Percentiles rank a stretch among this genome's conserved stretches.
Conservation (phyloP, 2,329 filamentous ascomycete genomes). For the Xylariaceae sp. region DNA sequence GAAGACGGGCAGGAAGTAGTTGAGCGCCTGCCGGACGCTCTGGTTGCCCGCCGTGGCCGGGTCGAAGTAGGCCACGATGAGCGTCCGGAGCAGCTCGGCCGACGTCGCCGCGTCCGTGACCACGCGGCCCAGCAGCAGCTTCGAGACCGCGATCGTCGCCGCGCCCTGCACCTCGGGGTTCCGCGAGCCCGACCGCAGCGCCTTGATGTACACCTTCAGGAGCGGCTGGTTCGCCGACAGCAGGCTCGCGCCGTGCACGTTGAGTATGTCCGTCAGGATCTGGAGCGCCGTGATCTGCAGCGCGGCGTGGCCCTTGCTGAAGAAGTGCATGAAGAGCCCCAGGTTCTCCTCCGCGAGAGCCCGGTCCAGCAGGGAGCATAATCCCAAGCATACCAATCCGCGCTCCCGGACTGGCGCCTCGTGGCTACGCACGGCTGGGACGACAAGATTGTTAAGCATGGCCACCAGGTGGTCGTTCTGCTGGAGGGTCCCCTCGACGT, state of each 20-base stretch:
- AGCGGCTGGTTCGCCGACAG: slow-evolving; percentile 60
- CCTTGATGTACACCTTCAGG: slow-evolving; percentile 78
- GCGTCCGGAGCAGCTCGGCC: slow-evolving; percentile 71
- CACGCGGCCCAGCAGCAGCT: slow-evolving; percentile 74
- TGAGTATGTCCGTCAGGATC: slow-evolving; percentile 87
- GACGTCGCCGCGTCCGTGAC: slow-evolving; percentile 62
- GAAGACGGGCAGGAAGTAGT: slow-evolving; percentile 92
- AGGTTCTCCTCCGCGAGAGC: slow-evolving; percentile 89
- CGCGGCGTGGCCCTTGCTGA: slow-evolving; percentile 81
- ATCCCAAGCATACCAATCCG: slow-evolving; percentile 78
- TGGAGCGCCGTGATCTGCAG: slow-evolving; percentile 87
- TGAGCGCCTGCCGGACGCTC: slow-evolving; percentile 74
- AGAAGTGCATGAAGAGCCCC: slow-evolving; percentile 90
- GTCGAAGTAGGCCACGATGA: slow-evolving; percentile 84
- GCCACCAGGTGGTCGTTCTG: slow-evolving; percentile 85
- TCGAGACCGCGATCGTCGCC: slow-evolving; percentile 74
- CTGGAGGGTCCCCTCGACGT: slow-evolving; percentile 81
- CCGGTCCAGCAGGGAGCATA: slow-evolving; percentile 87
- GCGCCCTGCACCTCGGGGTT: slow-evolving; percentile 70
- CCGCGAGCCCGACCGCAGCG: slow-evolving; percentile 64
- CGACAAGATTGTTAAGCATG: slow-evolving; percentile 96
- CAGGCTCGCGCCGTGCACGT: slow-evolving; percentile 77
- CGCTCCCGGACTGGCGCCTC: slow-evolving; percentile 88
- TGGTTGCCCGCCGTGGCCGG: slow-evolving; percentile 75
- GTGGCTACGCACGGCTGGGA: slow-evolving; percentile 88